Evolutionary conservation across 768 basidiomycete species (phyloP).

Genomic region (Mycena alexandri): DNA sequence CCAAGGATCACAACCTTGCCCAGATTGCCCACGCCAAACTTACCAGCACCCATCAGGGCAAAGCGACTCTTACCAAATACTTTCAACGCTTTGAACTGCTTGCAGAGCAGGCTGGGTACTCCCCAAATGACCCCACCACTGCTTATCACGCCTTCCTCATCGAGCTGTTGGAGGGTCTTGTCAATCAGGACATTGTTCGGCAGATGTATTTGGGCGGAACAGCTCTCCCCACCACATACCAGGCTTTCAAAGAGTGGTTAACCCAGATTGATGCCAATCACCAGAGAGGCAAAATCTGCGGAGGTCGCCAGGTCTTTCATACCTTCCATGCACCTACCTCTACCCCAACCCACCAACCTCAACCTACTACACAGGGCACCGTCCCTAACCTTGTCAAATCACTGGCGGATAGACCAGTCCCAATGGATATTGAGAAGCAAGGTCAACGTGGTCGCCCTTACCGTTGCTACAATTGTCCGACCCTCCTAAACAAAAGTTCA

Average conservation of each 20-base stretch:
- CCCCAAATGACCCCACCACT: background rate
- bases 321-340: background rate
- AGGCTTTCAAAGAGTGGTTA: background rate
- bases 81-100: slow-evolving; percentile 3
- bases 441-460: no score
- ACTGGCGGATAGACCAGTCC: slow-evolving; percentile 12
- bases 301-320: background rate
- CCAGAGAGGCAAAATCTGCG: background rate
- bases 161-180: slow-evolving; percentile 1
- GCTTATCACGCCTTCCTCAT: background rate
- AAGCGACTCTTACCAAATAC: background rate
- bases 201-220: slow-evolving; percentile 2
- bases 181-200: background rate
- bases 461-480: no score
- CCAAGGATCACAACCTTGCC: slow-evolving; percentile 16
- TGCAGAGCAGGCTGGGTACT: background rate
- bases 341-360: background rate
- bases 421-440: background rate
- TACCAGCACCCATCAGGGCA: slow-evolving; percentile 13
- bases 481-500: no score
- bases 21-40: slow-evolving; percentile 12
- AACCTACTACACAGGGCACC: no score
- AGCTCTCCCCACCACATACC: background rate
- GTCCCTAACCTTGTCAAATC: background rate
- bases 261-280: slow-evolving; percentile 2